Evolutionary conservation across 306 rosid genomes (phyloP), one percentile per base, ranked within the genome.

Genomic region (Pachyrhizus erosus): DNA sequence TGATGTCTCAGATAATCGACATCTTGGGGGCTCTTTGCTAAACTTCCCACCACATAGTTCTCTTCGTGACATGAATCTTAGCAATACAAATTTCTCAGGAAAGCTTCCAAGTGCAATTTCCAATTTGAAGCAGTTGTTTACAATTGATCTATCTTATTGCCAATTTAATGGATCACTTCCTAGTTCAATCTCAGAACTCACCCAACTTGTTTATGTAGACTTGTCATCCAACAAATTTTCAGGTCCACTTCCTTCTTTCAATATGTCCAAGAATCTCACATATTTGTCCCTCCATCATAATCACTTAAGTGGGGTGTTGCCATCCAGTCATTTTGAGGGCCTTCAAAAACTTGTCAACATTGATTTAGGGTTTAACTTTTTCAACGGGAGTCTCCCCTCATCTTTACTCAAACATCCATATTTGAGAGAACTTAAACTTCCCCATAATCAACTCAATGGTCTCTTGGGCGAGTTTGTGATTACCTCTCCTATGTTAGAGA

Each of bases 101-200:
- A 5, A 0, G 0, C 6, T 87, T 0, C 77, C 83, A 14, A 2
- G 34, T 20, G 29, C 82, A 42, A 62, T 83, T 0, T 4, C 15
- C 27, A 70, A 70, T 20, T 61, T 86, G 31, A 31, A 7, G 23
- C 64, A 37, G 8, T 46, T 86, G 26, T 82, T 72, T 0, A 49
- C 0, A 21, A 2, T 86, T 1, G 72, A 82, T 29, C 65, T 82
- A 7, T 73, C 81, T 0, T 0, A 31, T 0, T 80, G 81, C 45
- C 39, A 45, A 1, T 79, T 86, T 49, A 69, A 17, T 2, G 87
- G 80, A 2, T 48, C 66, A 51, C 46, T 86, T 10, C 84, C 84
- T 0, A 39, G 0, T 13, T 68, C 84, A 1, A 3, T 86, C n/a
- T 49, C 67, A 68, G 6, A 79, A 0, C 84, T 83, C 24, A 14